These are phyloP conservation scores for Seminavis robusta DNA, from an alignment of 108 stramenopile species.

Conservation along the genomic window DNA sequence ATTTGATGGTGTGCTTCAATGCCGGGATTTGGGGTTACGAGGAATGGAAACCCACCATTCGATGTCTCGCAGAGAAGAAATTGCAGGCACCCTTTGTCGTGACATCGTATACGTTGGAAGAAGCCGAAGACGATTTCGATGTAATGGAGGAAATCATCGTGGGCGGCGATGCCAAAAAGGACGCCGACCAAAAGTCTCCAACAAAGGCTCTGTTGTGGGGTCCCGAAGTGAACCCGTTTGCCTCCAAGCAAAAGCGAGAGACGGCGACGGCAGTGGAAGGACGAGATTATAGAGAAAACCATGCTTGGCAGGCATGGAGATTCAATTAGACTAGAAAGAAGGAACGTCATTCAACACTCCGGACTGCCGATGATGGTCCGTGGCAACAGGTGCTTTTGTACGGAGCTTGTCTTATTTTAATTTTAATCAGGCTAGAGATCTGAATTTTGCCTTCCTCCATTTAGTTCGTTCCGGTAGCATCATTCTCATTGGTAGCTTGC, in stretches of 20 bases:
- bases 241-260: conserved; percentile 41
- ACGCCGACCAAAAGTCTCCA: conserved; percentile 10
- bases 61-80: conserved; percentile 18
- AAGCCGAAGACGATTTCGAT: conserved; percentile 78
- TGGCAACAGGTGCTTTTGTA: no score
- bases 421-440: no score
- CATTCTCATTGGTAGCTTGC: no score
- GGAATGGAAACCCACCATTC: conserved; percentile 75
- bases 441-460: no score
- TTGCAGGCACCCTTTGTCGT: conserved; percentile 46
- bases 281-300: conserved; percentile 68
- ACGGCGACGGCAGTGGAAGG: conserved; percentile 47
- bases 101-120: conserved; percentile 80
- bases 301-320: conserved; percentile 83
- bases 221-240: conserved; percentile 69
- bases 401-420: no score
- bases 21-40: conserved; percentile 89
- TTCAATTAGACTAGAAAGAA: no score
- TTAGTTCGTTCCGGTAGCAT: no score
- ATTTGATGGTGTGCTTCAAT: conserved; percentile 70
- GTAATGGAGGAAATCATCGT: conserved; percentile 30
- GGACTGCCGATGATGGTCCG: no score
- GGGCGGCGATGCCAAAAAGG: not conserved
- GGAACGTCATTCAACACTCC: no score
- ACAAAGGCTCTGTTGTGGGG: conserved; percentile 41